phyloP scores from a whole-genome alignment of 768 basidiomycete genomes.

The Rubroboletus pulcherrimus region DNA sequence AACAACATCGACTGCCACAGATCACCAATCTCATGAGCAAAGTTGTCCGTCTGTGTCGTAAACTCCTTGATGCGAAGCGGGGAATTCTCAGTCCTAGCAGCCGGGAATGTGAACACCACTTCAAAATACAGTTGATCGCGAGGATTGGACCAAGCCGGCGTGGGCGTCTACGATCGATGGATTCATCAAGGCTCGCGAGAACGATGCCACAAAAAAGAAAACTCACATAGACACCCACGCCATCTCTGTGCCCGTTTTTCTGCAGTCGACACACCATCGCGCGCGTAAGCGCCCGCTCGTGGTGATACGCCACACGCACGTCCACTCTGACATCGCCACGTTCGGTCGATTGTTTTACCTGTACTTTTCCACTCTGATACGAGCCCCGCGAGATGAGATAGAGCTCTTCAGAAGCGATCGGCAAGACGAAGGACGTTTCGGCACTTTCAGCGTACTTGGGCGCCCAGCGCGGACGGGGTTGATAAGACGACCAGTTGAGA shows the following conservation, averaged over 20 bases:
- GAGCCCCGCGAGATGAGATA: slow-evolving; percentile 35
- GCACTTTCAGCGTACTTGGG: slow-evolving; percentile 13
- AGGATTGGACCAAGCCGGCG: neutral
- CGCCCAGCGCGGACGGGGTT: slow-evolving; percentile 14
- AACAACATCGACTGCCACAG: slow-evolving; percentile 29
- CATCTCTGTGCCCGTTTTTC: slow-evolving; percentile 25
- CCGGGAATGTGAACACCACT: slow-evolving; percentile 31
- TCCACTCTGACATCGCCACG: slow-evolving; percentile 23
- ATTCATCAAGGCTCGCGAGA: neutral
- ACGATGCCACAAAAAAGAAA: too few relatives aligned
- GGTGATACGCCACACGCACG: slow-evolving; percentile 30
- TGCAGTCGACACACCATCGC: slow-evolving; percentile 32
- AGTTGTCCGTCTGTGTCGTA: slow-evolving; percentile 27
- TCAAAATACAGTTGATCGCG: slow-evolving; percentile 25
- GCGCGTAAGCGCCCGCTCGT: slow-evolving; percentile 19
- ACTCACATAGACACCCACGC: slow-evolving; percentile 37
- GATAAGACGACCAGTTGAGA: slow-evolving; percentile 16
- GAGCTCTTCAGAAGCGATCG: slow-evolving; percentile 26
- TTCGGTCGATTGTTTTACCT: slow-evolving; percentile 13
- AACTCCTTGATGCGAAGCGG: slow-evolving; percentile 28
- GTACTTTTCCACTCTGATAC: slow-evolving; percentile 20
- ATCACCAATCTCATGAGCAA: slow-evolving; percentile 27
- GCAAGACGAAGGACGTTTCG: slow-evolving; percentile 28
- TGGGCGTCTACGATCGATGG: slow-evolving; percentile 17
- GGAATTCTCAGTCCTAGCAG: neutral